Base-by-base conservation (phyloP, 2,329 filamentous ascomycete genomes). In the Metarhizium anisopliae region DNA sequence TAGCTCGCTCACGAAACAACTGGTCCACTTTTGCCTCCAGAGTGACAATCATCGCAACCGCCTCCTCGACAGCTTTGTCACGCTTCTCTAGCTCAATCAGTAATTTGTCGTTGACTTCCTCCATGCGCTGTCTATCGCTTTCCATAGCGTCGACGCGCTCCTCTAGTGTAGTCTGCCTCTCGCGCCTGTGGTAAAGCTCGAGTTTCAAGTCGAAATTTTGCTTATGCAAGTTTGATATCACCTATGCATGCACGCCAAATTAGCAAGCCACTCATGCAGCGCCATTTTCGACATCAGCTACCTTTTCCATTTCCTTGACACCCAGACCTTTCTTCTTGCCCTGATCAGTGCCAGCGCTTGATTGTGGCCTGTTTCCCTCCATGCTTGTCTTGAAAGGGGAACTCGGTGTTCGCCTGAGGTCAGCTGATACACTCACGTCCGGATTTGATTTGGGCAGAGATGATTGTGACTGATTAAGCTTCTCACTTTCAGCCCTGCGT, bases 161-260 rank as follows among this genome's bases (percentile, higher is more conserved):
- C 63, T 89, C 84, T 38, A 89, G 63, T 25, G 72, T 72, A 8
- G 75, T 76, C 63, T 87, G 84, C 54, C 80, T 77, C 68, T 90
- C 81, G 32, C 86, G 77, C 6, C 85, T 78, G 64, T 90, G 85
- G 61, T 80, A 88, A 1, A 90, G 69, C 65, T 90, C 86, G 36
- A 90, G 74, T 67, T 90, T 90, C 47, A 90, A 75, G 61, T 89
- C 86, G 61, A 90, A 90, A 63, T 90, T 90, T 69, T 89, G 82
- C 66, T 90, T 90, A 67, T 86, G 83, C 25, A 90, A 70, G 1
- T 76, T 84, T 4, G 86, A 87, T 53, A 89, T 71, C 54, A 84
- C 81, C 78, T 87, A 42, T 36, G 2, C 47, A 50, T 47, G 25
- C 25, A 25, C n/a, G 2, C 4, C n/a, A 25, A 18, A 35, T 25